A percentile compares a stretch with the other conserved stretches of the same genome.
These are phyloP conservation scores for Metschnikowia noctiluminum DNA, from an alignment of 805 yeast species.

Conservation along the genomic window DNA sequence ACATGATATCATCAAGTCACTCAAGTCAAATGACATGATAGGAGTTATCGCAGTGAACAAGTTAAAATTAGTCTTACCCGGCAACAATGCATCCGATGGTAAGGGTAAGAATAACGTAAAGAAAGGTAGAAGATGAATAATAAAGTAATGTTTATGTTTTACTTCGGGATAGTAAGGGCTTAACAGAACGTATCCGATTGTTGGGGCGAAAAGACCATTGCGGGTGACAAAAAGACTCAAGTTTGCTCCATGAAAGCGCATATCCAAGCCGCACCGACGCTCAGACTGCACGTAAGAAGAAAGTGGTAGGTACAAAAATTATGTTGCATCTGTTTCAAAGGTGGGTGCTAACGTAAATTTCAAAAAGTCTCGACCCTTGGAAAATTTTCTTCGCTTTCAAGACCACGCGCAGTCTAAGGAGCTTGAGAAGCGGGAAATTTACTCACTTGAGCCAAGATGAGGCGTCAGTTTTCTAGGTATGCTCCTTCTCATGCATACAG, in stretches of 20 bases:
- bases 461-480: no score
- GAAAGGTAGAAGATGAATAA: constrained; percentile 10
- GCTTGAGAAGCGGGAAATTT: no score
- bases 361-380: no score
- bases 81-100: constrained; percentile 23
- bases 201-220: background rate
- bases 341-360: no score
- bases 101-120: constrained; percentile 23
- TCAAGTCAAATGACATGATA: constrained; percentile 65
- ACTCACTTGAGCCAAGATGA: no score
- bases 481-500: no score
- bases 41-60: constrained; percentile 69
- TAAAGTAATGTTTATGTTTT: background rate
- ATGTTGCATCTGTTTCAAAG: no score
- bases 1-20: constrained; percentile 49
- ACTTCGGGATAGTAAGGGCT: background rate
- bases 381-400: no score
- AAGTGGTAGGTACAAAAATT: no score
- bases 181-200: no score
- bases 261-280: background rate
- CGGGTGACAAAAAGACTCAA: background rate
- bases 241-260: constrained; percentile 3
- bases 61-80: constrained; percentile 61
- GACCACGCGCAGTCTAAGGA: no score
- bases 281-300: background rate